Evolutionary conservation across 2,329 filamentous ascomycete species (phyloP), one percentile per base, ranked within the genome.

Genomic region (Didymella segeticola): DNA sequence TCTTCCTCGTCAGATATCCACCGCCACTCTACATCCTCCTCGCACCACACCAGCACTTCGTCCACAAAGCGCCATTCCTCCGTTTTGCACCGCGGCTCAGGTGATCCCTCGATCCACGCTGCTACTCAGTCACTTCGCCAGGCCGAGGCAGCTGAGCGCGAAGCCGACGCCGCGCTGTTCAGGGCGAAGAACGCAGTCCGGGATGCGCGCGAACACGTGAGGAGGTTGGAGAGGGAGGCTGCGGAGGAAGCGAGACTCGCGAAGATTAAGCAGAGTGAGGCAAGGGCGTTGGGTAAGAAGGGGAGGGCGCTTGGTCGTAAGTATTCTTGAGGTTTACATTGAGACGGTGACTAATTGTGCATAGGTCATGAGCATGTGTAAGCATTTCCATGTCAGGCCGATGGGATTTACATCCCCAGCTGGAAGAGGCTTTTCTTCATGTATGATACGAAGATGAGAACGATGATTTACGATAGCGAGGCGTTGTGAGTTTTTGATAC

Each of bases 291-390:
- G 25, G 86, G 83, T 5, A 89, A 88, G 83, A 79, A 86, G 46
- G 86, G 85, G n/a, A 86, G 86, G 73, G 81, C 83, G n/a, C 82
- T 89, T 53, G 87, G 87, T 50, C 83, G 86, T 88, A 79, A 77
- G 83, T 85, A 26, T 31, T 38, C 14, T 23, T 4, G 20, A 23
- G 10, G 10, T 4, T 10, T 19, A 2, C 7, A 23, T 9, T 2
- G 19, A 22, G 9, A n/a, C 4, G 1, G 15, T 14, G 10, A 23
- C 38, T 47, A 25, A 46, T 20, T 1, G 5, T 8, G 3, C 9
- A 1, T 14, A 45, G 47, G 64, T 1, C 61, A 64, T 22, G 61
- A 64, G 12, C 61, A 64, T 50, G 17, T 42, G 19, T 37, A 23
- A 37, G 2, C 34, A n/a, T 10, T 17, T 12, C 7, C 14, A 27